phyloP scores from a whole-genome alignment of 2,329 filamentous ascomycete genomes.

The Alternaria sp. region DNA sequence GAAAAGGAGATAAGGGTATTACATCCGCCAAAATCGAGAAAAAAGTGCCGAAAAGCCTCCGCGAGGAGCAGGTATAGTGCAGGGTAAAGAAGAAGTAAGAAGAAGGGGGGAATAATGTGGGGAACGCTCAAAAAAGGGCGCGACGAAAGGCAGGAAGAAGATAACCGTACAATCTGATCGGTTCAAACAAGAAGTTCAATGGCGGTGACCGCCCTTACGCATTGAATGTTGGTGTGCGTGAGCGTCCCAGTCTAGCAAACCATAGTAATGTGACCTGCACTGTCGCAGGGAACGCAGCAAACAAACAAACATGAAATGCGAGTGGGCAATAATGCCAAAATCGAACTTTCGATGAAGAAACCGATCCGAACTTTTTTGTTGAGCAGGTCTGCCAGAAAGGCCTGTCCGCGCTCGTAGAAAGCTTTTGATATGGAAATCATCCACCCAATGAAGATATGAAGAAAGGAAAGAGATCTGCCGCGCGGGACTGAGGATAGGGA shows the following conservation, averaged over 20 bases:
- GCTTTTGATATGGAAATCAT: constrained; percentile 22
- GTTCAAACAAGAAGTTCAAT: constrained; percentile 13
- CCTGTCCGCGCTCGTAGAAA: constrained; percentile 16
- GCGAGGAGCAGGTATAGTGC: constrained; percentile 38
- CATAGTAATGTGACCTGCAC: constrained; percentile 45
- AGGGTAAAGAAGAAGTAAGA: constrained; percentile 15
- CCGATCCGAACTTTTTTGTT: constrained; percentile 26
- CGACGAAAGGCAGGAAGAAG: constrained; percentile 8
- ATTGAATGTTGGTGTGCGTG: constrained; percentile 42
- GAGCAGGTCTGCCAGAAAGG: constrained; percentile 5
- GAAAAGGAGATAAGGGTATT: constrained; percentile 30
- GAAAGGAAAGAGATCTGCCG: background rate
- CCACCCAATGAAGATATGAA: constrained; percentile 10
- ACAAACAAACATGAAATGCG: constrained; percentile 28
- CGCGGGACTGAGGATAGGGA: background rate
- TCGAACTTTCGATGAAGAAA: constrained; percentile 16
- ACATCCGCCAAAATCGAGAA: constrained; percentile 28
- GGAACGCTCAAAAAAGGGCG: constrained; percentile 4
- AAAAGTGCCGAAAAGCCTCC: constrained; percentile 28
- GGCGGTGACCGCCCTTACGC: constrained; percentile 28
- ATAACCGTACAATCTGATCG: constrained; percentile 22
- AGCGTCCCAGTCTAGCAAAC: constrained; percentile 48
- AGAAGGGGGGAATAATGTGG: constrained; percentile 8
- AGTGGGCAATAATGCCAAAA: constrained; percentile 32
- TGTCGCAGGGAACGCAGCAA: constrained; percentile 37